Base-by-base conservation (phyloP, 352 stramenopile genomes). In the Lagenidium sp. region DNA sequence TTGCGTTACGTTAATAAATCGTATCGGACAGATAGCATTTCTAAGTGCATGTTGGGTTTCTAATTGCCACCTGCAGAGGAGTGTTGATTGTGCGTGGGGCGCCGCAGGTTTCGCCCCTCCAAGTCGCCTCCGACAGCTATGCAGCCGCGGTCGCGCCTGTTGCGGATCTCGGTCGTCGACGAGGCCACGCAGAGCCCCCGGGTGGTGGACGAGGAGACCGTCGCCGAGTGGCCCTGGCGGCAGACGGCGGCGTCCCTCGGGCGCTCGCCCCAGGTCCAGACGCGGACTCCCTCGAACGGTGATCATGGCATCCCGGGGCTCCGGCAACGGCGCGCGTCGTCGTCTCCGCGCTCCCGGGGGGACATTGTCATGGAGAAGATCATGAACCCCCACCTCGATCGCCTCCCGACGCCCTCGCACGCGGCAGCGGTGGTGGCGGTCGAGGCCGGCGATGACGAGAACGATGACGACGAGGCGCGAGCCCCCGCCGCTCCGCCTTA, bases 311-410 rank as follows among this genome's bases (percentile, higher is more conserved):
- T 3, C 40, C 35, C 10, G 18, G 34, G 7, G 24, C 39, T 57
- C 22, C 49, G 49, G 26, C 49, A 57, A 16, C 49, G 49, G 6
- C 42, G 41, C 10, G n/a, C n/a, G n/a, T 57, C 42, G 22, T 38
- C 49, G 41, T 57, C 49, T 12, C 49, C 49, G 4, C 16, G 35
- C 38, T 61, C 58, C 29, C 70, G 69, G 40, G 61, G 67, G 10
- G 70, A 79, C 26, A 76, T 59, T 44, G 63, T 86, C 36, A 83
- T 86, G 69, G 65, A 82, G 55, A 70, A 76, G 32, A 82, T 83
- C 44, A 82, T 80, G 69, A 82, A 85, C 42, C 73, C 73, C 45
- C 60, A 70, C 28, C 49, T 85, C 36, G 73, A 85, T 40, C 67
- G 73, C n/a, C 56, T 83, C 18, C 57, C 57, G 22, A 24, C 26